phyloP scores from a whole-genome alignment of 2,329 filamentous ascomycete species.

The Pseudocercospora fuligena region DNA sequence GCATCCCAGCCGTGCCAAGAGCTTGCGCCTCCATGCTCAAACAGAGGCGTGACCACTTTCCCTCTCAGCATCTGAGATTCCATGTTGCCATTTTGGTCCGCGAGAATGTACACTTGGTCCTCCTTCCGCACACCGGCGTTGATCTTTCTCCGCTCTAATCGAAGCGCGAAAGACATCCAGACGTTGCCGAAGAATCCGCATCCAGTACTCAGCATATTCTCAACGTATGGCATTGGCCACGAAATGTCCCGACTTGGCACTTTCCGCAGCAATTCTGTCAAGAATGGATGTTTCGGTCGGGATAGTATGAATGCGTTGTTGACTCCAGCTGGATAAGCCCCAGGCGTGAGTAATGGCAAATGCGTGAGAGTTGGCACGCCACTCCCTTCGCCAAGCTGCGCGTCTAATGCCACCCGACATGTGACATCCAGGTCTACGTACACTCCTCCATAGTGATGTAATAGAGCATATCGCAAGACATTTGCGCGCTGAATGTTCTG shows the following conservation, averaged over 20 bases:
- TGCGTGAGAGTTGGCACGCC: constrained; percentile 24
- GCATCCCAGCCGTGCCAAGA: constrained; percentile 40
- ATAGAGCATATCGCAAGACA: constrained; percentile 36
- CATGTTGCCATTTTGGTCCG: constrained; percentile 31
- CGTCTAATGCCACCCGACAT: constrained; percentile 32
- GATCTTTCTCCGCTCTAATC: constrained; percentile 1
- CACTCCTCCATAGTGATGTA: constrained; percentile 37
- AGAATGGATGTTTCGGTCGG: constrained; percentile 33
- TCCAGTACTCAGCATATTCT: constrained; percentile 40
- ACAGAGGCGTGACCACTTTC: constrained; percentile 34
- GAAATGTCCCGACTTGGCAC: constrained; percentile 30
- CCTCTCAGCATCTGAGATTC: constrained; percentile 37
- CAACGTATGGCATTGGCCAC: constrained; percentile 37
- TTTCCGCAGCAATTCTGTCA: constrained; percentile 26
- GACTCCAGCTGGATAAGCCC: constrained; percentile 37
- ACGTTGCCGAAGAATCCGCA: constrained; percentile 38
- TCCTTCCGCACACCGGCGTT: constrained; percentile 14
- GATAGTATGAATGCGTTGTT: constrained; percentile 41
- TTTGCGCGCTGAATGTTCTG: constrained; percentile 39
- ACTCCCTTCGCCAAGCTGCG: constrained; percentile 12
- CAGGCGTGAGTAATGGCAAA: constrained; percentile 34
- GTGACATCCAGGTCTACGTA: constrained; percentile 39
- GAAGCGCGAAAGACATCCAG: constrained; percentile 34
- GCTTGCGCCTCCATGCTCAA: constrained; percentile 36
- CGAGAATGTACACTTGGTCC: constrained; percentile 34